Base-by-base conservation (phyloP, 2,329 filamentous ascomycete species). In the Fusarium lateritium region DNA sequence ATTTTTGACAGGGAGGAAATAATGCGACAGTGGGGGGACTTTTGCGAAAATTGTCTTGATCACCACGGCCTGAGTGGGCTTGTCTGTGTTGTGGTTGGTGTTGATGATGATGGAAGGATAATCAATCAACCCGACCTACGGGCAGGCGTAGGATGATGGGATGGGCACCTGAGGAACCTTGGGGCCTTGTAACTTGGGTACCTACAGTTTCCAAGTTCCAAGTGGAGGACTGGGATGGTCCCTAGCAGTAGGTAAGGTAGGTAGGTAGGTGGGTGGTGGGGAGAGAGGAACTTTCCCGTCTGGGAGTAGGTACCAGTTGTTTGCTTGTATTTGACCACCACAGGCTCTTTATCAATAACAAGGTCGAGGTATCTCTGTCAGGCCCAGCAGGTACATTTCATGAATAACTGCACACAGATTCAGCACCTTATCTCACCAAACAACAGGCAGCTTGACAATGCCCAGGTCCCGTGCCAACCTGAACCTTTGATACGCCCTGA, bases 61-160 rank as follows among this genome's bases (percentile, higher is more conserved):
- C 56, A 45, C 60, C 44, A 49, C 60, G 47, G 50, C 38, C 53
- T 59, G 54, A 52, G 60, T 57, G 63, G 64, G 52, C 51, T 69
- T 52, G 44, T 54, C 45, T 38, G 52, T 22, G 36, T 49, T 39
- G 52, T 68, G 55, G 45, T 64, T 68, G 59, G 56, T 51, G 56
- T 56, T 69, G 62, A 67, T 69, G 63, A 49, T 69, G 60, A 57
- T 69, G 54, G 49, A 47, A 69, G 52, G 49, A 59, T 52, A 65
- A 65, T 65, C 60, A 65, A 59, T 59, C 62, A 42, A 42, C 60
- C 62, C 62, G 62, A 64, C 43, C 24, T 67, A 53, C 43, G 46
- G 56, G 24, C 26, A 31, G 28, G 28, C 28, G 34, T 49, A 34
- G 9, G 33, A 45, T 31, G 46, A 45, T 43, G 39, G 28, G 28